Evolutionary conservation across 441 rosid species (phyloP), one percentile per base, ranked within the genome.

Genomic region (Gossypium davidsonii): DNA sequence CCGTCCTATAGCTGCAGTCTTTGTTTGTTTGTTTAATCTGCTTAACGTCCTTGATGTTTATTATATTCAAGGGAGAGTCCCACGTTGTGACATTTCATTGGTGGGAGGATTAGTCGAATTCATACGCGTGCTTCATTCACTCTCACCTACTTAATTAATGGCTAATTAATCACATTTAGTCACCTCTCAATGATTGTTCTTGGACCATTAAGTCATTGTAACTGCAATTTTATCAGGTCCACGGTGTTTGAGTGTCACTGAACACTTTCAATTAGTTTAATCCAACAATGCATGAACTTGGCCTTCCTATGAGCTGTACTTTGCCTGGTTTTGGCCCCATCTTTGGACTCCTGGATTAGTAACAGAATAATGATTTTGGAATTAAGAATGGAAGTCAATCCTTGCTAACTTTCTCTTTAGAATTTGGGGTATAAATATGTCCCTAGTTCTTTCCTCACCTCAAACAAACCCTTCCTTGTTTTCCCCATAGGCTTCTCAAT

Each of bases 261-360:
- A 75, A 15, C 61, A 21, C 44, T 23, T 26, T 48, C 2, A 20
- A 2, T 56, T 74, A 37, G 64, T 83, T 80, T 74, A 80, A 56
- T 82, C 39, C 12, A 77, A 77, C 71, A 68, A 66, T 63, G 76
- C 80, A 71, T 68, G 85, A 73, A 80, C 65, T 73, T 76, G 79
- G 80, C 74, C 84, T 39, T 46, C 34, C n/a, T 74, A 70, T 83
- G 81, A 83, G 88, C 80, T 87, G 88, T 83, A 67, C 53, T 82
- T 62, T 67, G 85, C 80, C 83, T 73, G 86, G 76, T 80, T 8
- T 64, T 56, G 75, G 71, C 67, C 82, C 86, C 77, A 60, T 77
- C 34, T 34, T 67, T 78, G 78, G 86, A 84, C 85, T 81, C 82
- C 74, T 48, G 75, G 77, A 70, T 77, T 60, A 65, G 82, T 81